A percentile compares a stretch with the other conserved stretches of the same genome.
These are phyloP conservation scores for Globisporangium emineosum DNA, from an alignment of 352 stramenopile species.

Conservation along the genomic window DNA sequence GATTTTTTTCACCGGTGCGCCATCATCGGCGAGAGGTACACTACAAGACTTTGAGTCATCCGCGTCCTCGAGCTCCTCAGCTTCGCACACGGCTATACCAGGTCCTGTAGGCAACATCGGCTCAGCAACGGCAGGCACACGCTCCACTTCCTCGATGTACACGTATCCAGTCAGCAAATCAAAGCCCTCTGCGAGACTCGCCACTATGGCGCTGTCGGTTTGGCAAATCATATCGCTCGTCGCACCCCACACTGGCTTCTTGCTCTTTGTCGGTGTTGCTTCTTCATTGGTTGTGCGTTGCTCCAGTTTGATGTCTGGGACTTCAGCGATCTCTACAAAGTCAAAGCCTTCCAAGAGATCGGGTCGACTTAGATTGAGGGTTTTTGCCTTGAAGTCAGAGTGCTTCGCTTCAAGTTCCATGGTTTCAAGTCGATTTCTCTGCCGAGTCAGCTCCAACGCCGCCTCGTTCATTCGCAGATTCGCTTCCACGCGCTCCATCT, in stretches of 20 bases:
- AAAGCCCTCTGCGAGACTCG: neutral
- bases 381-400: neutral
- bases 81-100: neutral
- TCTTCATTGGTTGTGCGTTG: neutral
- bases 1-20: neutral
- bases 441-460: conserved; percentile 32
- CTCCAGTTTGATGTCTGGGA: neutral
- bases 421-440: conserved; percentile 49
- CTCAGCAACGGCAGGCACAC: neutral
- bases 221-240: conserved; percentile 14
- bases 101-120: neutral
- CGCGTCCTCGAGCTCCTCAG: neutral
- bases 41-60: neutral
- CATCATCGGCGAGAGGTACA: neutral
- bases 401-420: conserved; percentile 40
- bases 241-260: conserved; percentile 7
- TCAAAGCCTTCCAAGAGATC: conserved; percentile 31
- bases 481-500: conserved; percentile 46
- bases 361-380: conserved; percentile 9
- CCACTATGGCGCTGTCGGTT: conserved; percentile 8
- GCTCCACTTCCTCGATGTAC: conserved; percentile 22
- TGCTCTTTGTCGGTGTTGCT: too few relatives aligned
- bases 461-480: conserved; percentile 37
- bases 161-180: conserved; percentile 20
- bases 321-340: conserved; percentile 26